phyloP scores from a whole-genome alignment of 768 basidiomycete genomes.

The Tremella yokohamensis region DNA sequence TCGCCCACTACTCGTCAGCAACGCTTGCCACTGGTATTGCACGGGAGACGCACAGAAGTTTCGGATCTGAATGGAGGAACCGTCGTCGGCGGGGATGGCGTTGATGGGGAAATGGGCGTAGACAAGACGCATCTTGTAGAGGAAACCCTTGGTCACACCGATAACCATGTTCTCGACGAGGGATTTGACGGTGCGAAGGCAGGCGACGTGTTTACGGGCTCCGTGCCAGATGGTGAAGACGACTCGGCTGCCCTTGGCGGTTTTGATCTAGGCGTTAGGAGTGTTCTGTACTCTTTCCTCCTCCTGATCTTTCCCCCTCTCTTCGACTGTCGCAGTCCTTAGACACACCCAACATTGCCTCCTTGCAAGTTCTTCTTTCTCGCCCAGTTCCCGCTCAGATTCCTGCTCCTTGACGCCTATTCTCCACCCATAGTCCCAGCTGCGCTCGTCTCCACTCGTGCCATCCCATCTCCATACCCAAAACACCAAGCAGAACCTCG shows the following conservation, averaged over 20 bases:
- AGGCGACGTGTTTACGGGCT: constrained; percentile 95
- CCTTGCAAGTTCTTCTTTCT: too few species aligned
- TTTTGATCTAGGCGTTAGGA: constrained; percentile 44
- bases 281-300: neutral
- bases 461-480: too few species aligned
- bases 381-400: too few species aligned
- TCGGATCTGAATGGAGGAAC: constrained; percentile 50
- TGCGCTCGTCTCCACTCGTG: too few species aligned
- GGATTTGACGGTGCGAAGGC: constrained; percentile 91
- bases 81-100: constrained; percentile 61
- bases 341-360: too few species aligned
- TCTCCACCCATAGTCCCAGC: too few species aligned
- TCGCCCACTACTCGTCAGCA: constrained; percentile 42
- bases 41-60: constrained; percentile 50
- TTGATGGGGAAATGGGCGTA: constrained; percentile 99
- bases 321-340: too few species aligned
- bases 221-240: constrained; percentile 96
- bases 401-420: too few species aligned
- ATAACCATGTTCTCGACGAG: constrained; percentile 96
- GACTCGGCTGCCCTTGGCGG: constrained; percentile 68
- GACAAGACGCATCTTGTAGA: constrained; percentile 99
- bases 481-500: constrained; percentile 5
- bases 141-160: constrained; percentile 98
- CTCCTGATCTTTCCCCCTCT: neutral
- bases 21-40: neutral